Conservation (phyloP, 148 eudicot genomes). For the Rhododendron ferrugineum region DNA sequence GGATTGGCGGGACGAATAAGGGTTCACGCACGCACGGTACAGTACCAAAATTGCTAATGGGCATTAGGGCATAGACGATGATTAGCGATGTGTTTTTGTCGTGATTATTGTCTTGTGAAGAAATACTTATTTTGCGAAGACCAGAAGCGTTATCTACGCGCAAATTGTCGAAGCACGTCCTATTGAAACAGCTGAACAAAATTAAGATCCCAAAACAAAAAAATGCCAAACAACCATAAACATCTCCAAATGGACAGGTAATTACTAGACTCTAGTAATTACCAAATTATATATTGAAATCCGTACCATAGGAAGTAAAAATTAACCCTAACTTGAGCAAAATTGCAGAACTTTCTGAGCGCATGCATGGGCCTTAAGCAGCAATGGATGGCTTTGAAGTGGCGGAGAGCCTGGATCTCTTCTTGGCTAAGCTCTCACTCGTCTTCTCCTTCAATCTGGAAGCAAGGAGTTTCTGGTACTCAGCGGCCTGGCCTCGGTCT, state of each 20-base stretch:
- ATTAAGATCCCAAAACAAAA: not conserved
- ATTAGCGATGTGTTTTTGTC: too few relatives aligned
- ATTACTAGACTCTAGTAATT: not conserved
- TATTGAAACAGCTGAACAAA: too few relatives aligned
- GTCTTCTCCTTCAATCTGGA: conserved; percentile 12
- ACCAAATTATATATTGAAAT: not conserved
- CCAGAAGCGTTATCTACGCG: too few relatives aligned
- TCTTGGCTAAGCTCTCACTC: conserved; percentile 18
- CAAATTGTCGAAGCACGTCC: too few relatives aligned
- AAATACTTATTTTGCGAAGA: too few relatives aligned
- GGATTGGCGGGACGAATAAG: too few relatives aligned
- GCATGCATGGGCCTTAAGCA: conserved; percentile 11
- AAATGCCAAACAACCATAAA: not conserved
- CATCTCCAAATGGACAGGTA: not conserved
- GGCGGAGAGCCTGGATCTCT: conserved; percentile 15
- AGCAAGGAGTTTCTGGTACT: conserved; percentile 15
- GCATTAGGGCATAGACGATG: too few relatives aligned
- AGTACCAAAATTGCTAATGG: too few relatives aligned
- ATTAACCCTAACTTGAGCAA: not conserved
- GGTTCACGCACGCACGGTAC: too few relatives aligned
- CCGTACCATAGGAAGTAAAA: not conserved
- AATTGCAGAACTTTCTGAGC: not conserved
- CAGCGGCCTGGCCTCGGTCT: conserved; percentile 11
- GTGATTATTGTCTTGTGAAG: too few relatives aligned
- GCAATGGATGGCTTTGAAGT: conserved; percentile 29